phyloP scores from a whole-genome alignment of 345 rosid species.

The Sisymbrium irio region DNA sequence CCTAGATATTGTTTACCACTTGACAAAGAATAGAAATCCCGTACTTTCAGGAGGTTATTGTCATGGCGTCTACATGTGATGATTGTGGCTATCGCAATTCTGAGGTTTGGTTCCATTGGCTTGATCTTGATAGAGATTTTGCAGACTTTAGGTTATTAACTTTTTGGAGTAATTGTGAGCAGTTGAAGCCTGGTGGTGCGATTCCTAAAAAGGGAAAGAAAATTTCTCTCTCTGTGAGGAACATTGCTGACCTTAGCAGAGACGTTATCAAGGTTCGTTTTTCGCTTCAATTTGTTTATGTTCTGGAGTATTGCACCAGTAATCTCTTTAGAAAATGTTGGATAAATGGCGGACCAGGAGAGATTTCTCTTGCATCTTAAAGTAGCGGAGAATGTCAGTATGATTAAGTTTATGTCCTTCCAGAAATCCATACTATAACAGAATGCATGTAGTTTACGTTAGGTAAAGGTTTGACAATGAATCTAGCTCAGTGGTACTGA shows the following conservation, averaged over 20 bases:
- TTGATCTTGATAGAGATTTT: not conserved
- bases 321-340: not conserved
- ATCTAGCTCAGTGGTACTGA: not conserved
- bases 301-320: not conserved
- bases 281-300: not conserved
- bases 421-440: not conserved
- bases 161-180: slow-evolving; percentile 24
- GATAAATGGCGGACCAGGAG: not conserved
- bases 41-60: slow-evolving; percentile 93
- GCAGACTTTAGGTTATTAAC: slow-evolving; percentile 8
- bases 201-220: slow-evolving; percentile 84
- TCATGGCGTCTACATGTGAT: slow-evolving; percentile 92
- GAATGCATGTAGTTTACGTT: not conserved
- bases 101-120: slow-evolving; percentile 55
- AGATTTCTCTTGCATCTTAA: not conserved
- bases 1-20: slow-evolving; percentile 33
- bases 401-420: not conserved
- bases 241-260: slow-evolving; percentile 67
- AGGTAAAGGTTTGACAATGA: not conserved
- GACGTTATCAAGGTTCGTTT: slow-evolving; percentile 77
- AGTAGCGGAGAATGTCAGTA: not conserved
- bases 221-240: slow-evolving; percentile 55
- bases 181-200: slow-evolving; percentile 87
- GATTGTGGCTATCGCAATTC: slow-evolving; percentile 90
- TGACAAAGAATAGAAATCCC: slow-evolving; percentile 69